These are phyloP conservation scores for Grigorovia humatica DNA, from an alignment of 805 yeast species.

Conservation along the genomic window DNA sequence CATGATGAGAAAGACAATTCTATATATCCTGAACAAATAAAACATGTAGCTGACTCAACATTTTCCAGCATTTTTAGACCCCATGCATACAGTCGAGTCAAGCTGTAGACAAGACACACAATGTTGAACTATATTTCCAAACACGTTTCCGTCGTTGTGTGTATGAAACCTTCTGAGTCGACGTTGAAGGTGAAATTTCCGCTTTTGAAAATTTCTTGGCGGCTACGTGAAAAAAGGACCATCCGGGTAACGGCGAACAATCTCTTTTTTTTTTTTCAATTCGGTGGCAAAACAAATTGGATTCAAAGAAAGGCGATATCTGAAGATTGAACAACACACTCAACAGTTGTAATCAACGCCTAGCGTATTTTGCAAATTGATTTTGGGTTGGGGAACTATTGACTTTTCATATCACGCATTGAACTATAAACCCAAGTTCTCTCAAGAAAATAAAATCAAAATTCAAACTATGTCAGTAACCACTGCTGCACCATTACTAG, in stretches of 20 bases:
- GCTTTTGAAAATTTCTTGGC: background rate
- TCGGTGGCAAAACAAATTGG: constrained; percentile 17
- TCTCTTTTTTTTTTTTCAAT: background rate
- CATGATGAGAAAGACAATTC: background rate
- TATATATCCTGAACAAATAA: background rate
- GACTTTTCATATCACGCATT: too few relatives aligned
- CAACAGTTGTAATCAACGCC: background rate
- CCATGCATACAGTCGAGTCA: too few relatives aligned
- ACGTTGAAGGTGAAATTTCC: too few relatives aligned
- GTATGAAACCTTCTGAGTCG: too few relatives aligned
- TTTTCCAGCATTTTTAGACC: background rate
- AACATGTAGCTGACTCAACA: background rate
- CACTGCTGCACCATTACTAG: constrained; percentile 86
- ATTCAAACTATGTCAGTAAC: constrained; percentile 38
- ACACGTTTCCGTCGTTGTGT: too few relatives aligned
- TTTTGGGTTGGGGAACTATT: too few relatives aligned
- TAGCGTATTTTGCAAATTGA: too few relatives aligned
- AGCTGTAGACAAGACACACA: too few relatives aligned
- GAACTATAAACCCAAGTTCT: too few relatives aligned
- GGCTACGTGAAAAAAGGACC: background rate
- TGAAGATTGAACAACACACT: background rate
- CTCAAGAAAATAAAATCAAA: background rate
- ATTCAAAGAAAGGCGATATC: constrained; percentile 5
- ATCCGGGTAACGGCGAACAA: constrained; percentile 3
- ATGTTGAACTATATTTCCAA: too few relatives aligned